Evolutionary conservation across 2,329 filamentous ascomycete species (phyloP).

Genomic region (Cladosporium sp.): DNA sequence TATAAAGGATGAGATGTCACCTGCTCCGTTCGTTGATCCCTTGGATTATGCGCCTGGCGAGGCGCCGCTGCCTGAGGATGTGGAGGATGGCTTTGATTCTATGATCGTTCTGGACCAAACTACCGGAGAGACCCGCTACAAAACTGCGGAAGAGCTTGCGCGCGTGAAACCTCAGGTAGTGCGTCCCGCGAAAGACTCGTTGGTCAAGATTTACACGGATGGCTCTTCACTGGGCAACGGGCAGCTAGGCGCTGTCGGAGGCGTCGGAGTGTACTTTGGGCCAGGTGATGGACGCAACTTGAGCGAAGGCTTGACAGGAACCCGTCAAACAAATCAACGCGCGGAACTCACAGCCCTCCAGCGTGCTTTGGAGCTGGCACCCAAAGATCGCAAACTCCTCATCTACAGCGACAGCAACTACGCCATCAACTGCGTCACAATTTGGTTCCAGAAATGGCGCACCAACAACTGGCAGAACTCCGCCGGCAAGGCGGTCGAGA

Average conservation of each 20-base stretch:
- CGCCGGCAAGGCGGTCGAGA: conserved; percentile 67
- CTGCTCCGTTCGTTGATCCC: conserved; percentile 16
- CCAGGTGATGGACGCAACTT: conserved; percentile 52
- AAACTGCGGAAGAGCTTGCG: conserved; percentile 43
- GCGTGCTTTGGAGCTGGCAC: conserved; percentile 71
- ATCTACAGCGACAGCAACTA: conserved; percentile 91
- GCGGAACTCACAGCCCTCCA: conserved; percentile 89
- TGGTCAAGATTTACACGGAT: conserved; percentile 57
- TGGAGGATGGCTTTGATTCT: conserved; percentile 57
- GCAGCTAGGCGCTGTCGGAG: conserved; percentile 47
- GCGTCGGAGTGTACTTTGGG: conserved; percentile 61
- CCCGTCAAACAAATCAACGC: conserved; percentile 84
- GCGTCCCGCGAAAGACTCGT: conserved; percentile 37
- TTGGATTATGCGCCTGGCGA: conserved; percentile 46
- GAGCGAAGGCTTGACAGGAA: conserved; percentile 68
- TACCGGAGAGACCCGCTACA: conserved; percentile 51
- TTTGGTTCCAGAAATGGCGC: conserved; percentile 76
- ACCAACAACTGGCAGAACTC: conserved; percentile 72
- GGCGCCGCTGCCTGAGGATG: conserved; percentile 49
- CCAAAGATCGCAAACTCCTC: conserved; percentile 59
- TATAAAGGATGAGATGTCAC: conserved; percentile 21
- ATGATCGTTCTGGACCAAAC: conserved; percentile 49
- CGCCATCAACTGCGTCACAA: conserved; percentile 78
- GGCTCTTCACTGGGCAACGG: conserved; percentile 58
- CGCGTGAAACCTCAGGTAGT: conserved; percentile 43